Evolutionary conservation across 208 protist genomes (phyloP).

Genomic region (Leishmania amazonensis): DNA sequence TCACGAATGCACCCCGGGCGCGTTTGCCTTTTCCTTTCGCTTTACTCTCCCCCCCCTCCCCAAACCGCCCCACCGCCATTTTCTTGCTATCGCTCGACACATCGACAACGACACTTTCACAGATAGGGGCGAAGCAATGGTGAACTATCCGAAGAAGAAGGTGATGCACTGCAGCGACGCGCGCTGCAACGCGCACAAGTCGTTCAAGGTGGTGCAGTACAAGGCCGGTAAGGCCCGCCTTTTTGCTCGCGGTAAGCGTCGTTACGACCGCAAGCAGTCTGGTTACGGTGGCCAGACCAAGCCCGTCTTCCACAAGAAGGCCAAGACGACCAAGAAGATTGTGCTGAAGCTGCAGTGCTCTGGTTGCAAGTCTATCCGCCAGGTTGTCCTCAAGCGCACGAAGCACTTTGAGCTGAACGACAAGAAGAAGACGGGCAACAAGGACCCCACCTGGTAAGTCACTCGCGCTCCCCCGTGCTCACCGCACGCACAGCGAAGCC

Average conservation of each 20-base stretch:
- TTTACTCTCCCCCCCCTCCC: no score
- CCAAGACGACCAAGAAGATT: conserved; percentile 99
- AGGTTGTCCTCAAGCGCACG: conserved; percentile 97
- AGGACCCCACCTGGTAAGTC: conserved; percentile 91
- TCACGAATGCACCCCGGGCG: neutral
- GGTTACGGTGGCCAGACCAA: conserved; percentile 99
- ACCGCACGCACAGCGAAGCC: neutral
- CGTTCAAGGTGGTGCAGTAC: conserved; percentile 99
- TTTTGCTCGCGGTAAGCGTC: conserved; percentile 97
- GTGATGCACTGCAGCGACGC: conserved; percentile 89
- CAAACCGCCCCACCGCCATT: neutral
- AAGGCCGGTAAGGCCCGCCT: conserved; percentile 99
- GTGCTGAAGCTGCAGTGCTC: conserved; percentile 98
- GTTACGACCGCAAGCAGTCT: conserved; percentile 99
- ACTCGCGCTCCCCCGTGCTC: neutral
- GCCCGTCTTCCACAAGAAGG: conserved; percentile 99
- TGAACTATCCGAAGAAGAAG: conserved; percentile 95
- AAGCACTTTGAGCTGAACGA: conserved; percentile 99
- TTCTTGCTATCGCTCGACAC: neutral
- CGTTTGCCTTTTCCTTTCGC: neutral
- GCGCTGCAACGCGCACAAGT: conserved; percentile 95
- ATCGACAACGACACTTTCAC: neutral
- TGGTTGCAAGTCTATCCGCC: conserved; percentile 95
- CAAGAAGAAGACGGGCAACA: conserved; percentile 93
- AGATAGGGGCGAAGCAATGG: conserved; percentile 45